Conservation (phyloP, 2,329 filamentous ascomycete species). For the Claviceps spartinae region DNA sequence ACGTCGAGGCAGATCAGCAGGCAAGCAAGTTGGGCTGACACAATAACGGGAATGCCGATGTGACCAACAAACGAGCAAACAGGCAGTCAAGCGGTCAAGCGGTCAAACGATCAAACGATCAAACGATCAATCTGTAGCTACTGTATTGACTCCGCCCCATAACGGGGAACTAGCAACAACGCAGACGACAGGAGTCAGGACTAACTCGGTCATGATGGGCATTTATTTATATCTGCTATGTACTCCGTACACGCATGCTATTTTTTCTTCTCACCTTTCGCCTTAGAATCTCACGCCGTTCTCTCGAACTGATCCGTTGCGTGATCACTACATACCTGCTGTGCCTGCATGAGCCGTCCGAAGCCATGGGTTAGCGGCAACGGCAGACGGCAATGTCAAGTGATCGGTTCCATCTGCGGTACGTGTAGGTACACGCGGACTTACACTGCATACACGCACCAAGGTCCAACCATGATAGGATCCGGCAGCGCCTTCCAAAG, state of each 20-base stretch:
- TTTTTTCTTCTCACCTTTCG: too few relatives aligned
- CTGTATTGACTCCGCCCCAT: not conserved
- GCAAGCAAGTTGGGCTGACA: not conserved
- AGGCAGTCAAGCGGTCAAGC: too few relatives aligned
- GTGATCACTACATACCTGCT: not conserved
- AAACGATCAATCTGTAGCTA: too few relatives aligned
- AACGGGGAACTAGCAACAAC: not conserved
- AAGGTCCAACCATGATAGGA: too few relatives aligned
- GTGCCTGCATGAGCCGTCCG: constrained; percentile 3
- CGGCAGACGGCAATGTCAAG: not conserved
- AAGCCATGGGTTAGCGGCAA: not conserved
- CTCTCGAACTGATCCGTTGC: not conserved
- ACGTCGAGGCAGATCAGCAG: not conserved
- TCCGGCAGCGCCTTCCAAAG: not conserved
- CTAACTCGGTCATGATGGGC: too few relatives aligned
- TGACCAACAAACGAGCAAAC: not conserved
- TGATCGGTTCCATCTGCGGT: too few relatives aligned
- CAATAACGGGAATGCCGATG: not conserved
- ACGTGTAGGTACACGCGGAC: too few relatives aligned
- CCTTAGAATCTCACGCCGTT: too few relatives aligned
- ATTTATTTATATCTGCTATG: too few relatives aligned
- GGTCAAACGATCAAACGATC: too few relatives aligned
- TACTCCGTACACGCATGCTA: too few relatives aligned
- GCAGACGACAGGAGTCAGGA: too few relatives aligned
- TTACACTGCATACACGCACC: not conserved